Evolutionary conservation across 768 basidiomycete species (phyloP).

Genomic region (Mycena capillaripes): DNA sequence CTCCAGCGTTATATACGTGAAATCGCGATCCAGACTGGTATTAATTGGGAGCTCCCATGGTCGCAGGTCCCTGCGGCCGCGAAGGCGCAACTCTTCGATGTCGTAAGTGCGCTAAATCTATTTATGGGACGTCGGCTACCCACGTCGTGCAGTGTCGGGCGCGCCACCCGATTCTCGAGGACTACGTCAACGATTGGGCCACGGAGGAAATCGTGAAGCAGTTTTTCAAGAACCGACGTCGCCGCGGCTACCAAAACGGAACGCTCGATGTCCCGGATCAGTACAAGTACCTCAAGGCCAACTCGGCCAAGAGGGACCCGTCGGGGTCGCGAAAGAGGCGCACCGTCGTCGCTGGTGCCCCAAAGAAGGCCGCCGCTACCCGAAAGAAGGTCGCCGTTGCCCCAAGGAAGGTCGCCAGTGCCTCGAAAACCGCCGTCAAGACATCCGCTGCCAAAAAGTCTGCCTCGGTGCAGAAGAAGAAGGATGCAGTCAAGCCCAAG

Average conservation of each 20-base stretch:
- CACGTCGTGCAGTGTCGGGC: background rate
- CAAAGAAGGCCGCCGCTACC: background rate
- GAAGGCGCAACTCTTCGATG: slow-evolving; percentile 25
- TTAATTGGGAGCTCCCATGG: slow-evolving; percentile 31
- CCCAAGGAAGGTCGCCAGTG: background rate
- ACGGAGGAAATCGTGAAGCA: slow-evolving; percentile 40
- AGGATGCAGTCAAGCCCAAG: too few species aligned
- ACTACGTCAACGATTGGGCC: slow-evolving; percentile 41
- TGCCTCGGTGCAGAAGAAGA: too few species aligned
- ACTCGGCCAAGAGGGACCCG: slow-evolving; percentile 33
- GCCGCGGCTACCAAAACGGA: slow-evolving; percentile 28
- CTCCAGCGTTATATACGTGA: slow-evolving; percentile 26
- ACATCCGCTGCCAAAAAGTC: too few species aligned
- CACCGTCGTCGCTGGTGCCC: background rate
- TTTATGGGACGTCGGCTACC: background rate
- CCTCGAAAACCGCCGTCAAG: too few species aligned
- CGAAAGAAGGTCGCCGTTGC: background rate
- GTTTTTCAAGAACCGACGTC: slow-evolving; percentile 37
- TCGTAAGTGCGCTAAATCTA: background rate
- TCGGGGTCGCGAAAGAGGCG: slow-evolving; percentile 5
- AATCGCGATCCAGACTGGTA: slow-evolving; percentile 14
- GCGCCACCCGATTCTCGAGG: slow-evolving; percentile 4
- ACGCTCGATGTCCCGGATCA: slow-evolving; percentile 29
- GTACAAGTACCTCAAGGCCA: slow-evolving; percentile 37
- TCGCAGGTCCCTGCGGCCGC: slow-evolving; percentile 1